Conservation (phyloP, 768 basidiomycete species). For the Pholiota microspora region DNA sequence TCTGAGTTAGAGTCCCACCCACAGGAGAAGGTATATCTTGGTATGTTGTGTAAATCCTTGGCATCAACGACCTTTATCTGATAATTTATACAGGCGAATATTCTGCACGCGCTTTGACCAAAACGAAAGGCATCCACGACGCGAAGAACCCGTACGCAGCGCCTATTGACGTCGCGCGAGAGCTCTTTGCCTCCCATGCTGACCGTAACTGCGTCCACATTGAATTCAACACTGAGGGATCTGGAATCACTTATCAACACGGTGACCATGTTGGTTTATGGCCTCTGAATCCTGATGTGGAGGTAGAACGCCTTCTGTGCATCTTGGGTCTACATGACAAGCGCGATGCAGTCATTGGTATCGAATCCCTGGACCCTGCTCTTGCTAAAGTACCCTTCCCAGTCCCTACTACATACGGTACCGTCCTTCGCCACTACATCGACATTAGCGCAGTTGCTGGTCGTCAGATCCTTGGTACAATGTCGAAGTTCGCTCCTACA, state of each 20-base stretch:
- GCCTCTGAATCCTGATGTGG: slow-evolving; percentile 91
- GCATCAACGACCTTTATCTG: background rate
- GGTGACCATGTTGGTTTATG: slow-evolving; percentile 98
- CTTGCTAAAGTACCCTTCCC: slow-evolving; percentile 99
- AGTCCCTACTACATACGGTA: slow-evolving; percentile 90
- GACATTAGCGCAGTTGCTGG: slow-evolving; percentile 94
- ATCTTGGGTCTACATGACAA: slow-evolving; percentile 83
- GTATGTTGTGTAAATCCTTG: slow-evolving; percentile 37
- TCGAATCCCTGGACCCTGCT: slow-evolving; percentile 97
- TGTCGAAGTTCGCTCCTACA: slow-evolving; percentile 87
- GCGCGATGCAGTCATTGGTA: slow-evolving; percentile 80
- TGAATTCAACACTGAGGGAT: slow-evolving; percentile 91
- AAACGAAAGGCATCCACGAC: slow-evolving; percentile 94
- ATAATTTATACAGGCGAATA: slow-evolving; percentile 69
- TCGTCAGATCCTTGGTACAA: slow-evolving; percentile 85
- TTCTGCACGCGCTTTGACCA: slow-evolving; percentile 89
- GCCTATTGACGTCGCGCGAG: slow-evolving; percentile 71
- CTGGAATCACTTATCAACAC: slow-evolving; percentile 97
- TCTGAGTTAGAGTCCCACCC: slow-evolving; percentile 76
- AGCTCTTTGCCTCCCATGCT: slow-evolving; percentile 73
- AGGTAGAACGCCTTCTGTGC: slow-evolving; percentile 86
- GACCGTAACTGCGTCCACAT: slow-evolving; percentile 93
- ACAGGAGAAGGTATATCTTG: slow-evolving; percentile 89
- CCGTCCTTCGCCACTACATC: slow-evolving; percentile 94
- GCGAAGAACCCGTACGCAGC: slow-evolving; percentile 96